A percentile compares a stretch with the other conserved stretches of the same genome.
These are phyloP conservation scores for Phanerochaete carnosa DNA, from an alignment of 768 basidiomycete species.

Conservation along the genomic window DNA sequence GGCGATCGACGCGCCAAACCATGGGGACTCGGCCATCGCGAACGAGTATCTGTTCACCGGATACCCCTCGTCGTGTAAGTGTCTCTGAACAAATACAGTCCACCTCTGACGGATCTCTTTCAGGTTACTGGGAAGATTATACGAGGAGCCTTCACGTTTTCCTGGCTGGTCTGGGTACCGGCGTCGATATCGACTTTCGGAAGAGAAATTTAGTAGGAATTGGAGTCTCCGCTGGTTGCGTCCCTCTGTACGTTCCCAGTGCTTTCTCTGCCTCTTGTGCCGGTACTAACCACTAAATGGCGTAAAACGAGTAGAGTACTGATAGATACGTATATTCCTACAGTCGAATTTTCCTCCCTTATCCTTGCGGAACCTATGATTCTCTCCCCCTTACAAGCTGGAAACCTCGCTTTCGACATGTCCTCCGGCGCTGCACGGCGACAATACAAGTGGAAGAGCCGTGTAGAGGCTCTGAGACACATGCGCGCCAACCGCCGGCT, in stretches of 20 bases:
- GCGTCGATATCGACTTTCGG: slow-evolving; percentile 45
- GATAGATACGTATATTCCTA: slow-evolving; percentile 38
- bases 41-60: slow-evolving; percentile 39
- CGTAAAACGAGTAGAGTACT: slow-evolving; percentile 33
- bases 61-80: too few relatives aligned
- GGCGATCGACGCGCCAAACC: slow-evolving; percentile 52
- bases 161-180: slow-evolving; percentile 43
- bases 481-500: slow-evolving; percentile 37
- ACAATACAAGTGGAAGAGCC: slow-evolving; percentile 48
- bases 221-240: slow-evolving; percentile 54
- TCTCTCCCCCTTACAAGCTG: background rate
- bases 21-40: slow-evolving; percentile 48
- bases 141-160: slow-evolving; percentile 44
- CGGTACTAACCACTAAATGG: background rate
- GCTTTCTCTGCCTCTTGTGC: background rate
- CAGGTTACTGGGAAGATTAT: slow-evolving; percentile 46
- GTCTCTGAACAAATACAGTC: too few relatives aligned
- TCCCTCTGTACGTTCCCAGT: slow-evolving; percentile 36
- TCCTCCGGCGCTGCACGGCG: slow-evolving; percentile 33
- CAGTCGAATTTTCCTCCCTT: slow-evolving; percentile 34
- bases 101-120: background rate
- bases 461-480: slow-evolving; percentile 41
- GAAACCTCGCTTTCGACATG: slow-evolving; percentile 9
- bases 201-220: slow-evolving; percentile 46
- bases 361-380: slow-evolving; percentile 48